Evolutionary conservation across 805 yeast genomes (phyloP), one percentile per base, ranked within the genome.

Genomic region (Saccharomycopsis amapae): DNA sequence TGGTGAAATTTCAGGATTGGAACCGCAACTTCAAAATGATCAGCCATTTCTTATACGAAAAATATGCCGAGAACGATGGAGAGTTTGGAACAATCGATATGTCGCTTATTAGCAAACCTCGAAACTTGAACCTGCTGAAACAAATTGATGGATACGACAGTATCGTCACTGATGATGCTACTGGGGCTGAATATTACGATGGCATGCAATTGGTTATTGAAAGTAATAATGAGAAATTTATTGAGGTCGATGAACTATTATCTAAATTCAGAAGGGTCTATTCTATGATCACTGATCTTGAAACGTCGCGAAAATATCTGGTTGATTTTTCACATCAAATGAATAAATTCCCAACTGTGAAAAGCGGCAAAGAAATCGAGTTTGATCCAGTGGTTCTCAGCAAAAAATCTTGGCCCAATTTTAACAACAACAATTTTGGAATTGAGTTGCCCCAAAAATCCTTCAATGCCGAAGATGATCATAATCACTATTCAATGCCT

Each of bases 371-470:
- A n/a, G n/a, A n/a, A n/a, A n/a, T 37, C 15, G 45, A 22, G 3
- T 44, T 48, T 30, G 19, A 18, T 4, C 44, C 48, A 12, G 18
- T 48, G 13, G 25, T 40, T 3, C 19, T 48, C 3, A 44, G 34
- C 33, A 39, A 25, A n/a, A 20, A 25, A 15, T 5, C 6, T 3
- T 48, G 51, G 51, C 51, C 51, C 24, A 48, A 44, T 18, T 43
- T 44, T 17, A 20, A 23, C 24, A 44, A 44, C 38, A 34, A 25
- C 9, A 38, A 42, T 33, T 44, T 38, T 17, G 17, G 34, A 17
- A 3, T 39, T 15, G 33, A 18, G 15, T 30, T 30, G 7, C 33
- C 28, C 13, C 4, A 24, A 9, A n/a, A 19, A 25, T n/a, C n/a
- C n/a, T n/a, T n/a, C n/a, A 20, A 10, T 12, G 12, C 6, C 23